Conservation (phyloP, 2,329 filamentous ascomycete species). For the Aspergillus unguis region DNA sequence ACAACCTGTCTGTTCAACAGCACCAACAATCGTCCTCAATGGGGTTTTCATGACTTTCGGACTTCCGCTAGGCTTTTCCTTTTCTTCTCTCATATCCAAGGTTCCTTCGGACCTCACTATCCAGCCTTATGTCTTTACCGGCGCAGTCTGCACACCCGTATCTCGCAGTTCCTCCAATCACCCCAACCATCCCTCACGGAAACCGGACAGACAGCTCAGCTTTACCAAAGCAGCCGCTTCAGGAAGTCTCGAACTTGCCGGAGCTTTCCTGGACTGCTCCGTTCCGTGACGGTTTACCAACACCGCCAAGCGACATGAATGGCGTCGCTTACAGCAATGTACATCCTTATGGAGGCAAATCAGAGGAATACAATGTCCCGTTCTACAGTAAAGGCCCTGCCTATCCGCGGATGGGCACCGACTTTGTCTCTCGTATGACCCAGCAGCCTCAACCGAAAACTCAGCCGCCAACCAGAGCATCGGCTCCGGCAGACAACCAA, state of each 20-base stretch:
- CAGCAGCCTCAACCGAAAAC: constrained; percentile 23
- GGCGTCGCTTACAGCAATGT: constrained; percentile 38
- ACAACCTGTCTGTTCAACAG: constrained; percentile 4
- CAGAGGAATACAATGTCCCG: constrained; percentile 25
- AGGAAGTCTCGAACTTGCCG: constrained; percentile 16
- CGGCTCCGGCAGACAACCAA: constrained; percentile 17
- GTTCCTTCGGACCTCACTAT: constrained; percentile 11
- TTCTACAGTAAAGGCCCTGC: constrained; percentile 20
- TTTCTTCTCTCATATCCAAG: constrained; percentile 13
- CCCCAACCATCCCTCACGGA: constrained; percentile 25
- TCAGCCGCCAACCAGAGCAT: constrained; percentile 24
- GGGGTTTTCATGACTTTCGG: constrained; percentile 21
- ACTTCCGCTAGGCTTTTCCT: constrained; percentile 3
- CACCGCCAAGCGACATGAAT: constrained; percentile 42
- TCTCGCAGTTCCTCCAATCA: constrained; percentile 26
- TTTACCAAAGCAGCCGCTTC: constrained; percentile 14
- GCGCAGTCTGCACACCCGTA: constrained; percentile 26
- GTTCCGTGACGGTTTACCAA: constrained; percentile 41
- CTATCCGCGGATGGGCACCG: constrained; percentile 22
- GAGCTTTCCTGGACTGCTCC: constrained; percentile 33
- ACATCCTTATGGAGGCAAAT: constrained; percentile 32
- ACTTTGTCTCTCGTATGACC: constrained; percentile 23
- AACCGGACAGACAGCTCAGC: constrained; percentile 16
- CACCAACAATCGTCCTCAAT: constrained; percentile 12
- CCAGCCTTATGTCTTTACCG: constrained; percentile 35